Base-by-base conservation (phyloP, 1,139 yeast genomes). In the Fermentozyma sake region DNA sequence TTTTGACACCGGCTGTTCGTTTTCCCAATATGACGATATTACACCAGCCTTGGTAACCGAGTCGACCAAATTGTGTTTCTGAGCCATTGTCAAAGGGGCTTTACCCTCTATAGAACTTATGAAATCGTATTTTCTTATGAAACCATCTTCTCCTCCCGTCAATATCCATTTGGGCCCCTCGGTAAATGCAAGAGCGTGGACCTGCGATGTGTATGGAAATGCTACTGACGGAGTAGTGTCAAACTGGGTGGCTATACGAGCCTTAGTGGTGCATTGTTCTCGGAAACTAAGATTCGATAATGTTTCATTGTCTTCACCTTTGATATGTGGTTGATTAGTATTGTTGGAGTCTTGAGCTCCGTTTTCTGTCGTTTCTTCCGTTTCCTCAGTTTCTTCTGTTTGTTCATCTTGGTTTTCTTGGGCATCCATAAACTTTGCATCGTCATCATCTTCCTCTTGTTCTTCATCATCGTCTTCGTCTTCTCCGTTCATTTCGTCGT, bases 81-180 rank as follows among this genome's bases (percentile, higher is more conserved):
- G 98, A 2, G 95, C 89, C 45, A 87, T 84, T 0, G 98, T 91
- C 31, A 91, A 61, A 3, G 94, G 93, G 5, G 83, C 64, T 46
- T 83, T 84, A n/a, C 97, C 97, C 44, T 84, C 89, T 15, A 91
- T 73, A 1, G 96, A 82, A 20, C 80, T 81, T 24, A 79, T 71
- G 39, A 91, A 82, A 53, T 93, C 96, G 55, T 81, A 91, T 48
- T 84, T 85, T 28, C 98, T 64, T 22, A 91, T 83, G 45, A 79
- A 85, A 8, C 99, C 99, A 52, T 91, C 99, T 41, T 85, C 93
- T 5, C 98, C 98, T 12, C 99, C 99, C 1, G 96, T 81, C 45
- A 89, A 78, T 30, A 91, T 67, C 82, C 89, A 89, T 48, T 80
- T 80, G 25, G 91, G 80, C 6, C 95, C 95, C 47, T 75, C 76